Evolutionary conservation across 176 grass and related monocot species (phyloP), one percentile per base, ranked within the genome.

Genomic region (Juncus inflexus): DNA sequence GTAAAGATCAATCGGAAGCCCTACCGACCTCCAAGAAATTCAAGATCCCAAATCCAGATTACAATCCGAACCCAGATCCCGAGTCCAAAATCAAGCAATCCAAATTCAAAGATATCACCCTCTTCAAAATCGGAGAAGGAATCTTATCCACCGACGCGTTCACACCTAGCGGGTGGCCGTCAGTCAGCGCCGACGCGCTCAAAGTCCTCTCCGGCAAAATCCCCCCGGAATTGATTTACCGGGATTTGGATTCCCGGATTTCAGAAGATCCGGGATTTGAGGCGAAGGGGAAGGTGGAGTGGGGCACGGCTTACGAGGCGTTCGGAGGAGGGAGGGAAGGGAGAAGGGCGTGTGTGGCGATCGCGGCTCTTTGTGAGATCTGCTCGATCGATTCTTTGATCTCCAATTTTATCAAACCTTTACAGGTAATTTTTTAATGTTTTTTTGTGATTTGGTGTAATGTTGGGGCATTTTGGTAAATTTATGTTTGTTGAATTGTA

Each of bases 381-480:
- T 89, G 83, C 39, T 91, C 85, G 69, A 97, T 97, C 40, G 88
- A 97, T 83, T 89, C 94, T 0, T 74, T 92, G 58, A 89, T 97
- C 83, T 91, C 88, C 45, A 97, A 92, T 65, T 97, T 92, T 73
- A 86, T 97, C 84, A 79, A 84, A 75, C 94, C 94, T 43, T 77
- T 97, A 68, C 94, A 97, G 85, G 94, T 91, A 58, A 69, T 54
- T 89, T 70, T 56, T 55, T 78, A 28, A n/a, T n/a, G 12, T 56
- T 19, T 71, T 60, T 53, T 36, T 38, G 42, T 45, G 42, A 45
- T 45, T 45, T 45, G 42, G 42, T 7, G 7, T 45, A 45, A 45
- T 45, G 42, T 45, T 4, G 42, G 42, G 42, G 42, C 7, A 37
- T 68, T 59, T 47, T 9, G 16, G 53, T 55, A 43, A 13, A 70